Conservation (phyloP, 2,329 filamentous ascomycete species). For the Corinectria fuckeliana region DNA sequence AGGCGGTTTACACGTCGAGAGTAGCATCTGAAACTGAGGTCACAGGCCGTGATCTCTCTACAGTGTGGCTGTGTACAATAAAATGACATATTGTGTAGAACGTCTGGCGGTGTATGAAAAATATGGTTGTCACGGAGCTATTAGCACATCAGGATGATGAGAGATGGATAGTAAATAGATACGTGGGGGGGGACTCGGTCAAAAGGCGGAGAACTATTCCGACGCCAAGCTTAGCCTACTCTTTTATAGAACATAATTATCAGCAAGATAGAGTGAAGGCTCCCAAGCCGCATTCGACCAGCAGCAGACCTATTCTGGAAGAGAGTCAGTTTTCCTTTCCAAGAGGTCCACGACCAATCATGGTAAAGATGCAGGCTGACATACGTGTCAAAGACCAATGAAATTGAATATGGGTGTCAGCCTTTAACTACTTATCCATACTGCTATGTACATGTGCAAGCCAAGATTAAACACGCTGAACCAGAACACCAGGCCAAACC, state of each 20-base stretch:
- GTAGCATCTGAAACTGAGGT: not conserved
- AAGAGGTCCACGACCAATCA: not conserved
- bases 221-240: not conserved
- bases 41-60: not conserved
- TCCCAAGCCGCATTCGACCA: not conserved
- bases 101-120: not conserved
- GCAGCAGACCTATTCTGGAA: not conserved
- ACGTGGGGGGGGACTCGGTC: not conserved
- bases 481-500: not conserved
- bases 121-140: not conserved
- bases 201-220: not conserved
- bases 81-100: not conserved
- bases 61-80: not conserved
- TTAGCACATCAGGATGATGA: not conserved
- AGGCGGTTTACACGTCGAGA: not conserved
- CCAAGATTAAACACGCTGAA: not conserved
- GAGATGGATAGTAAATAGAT: not conserved
- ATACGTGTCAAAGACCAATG: not conserved
- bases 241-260: not conserved
- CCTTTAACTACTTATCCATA: constrained; percentile 15
- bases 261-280: not conserved
- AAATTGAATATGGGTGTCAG: not conserved
- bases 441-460: not conserved
- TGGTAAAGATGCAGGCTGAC: not conserved
- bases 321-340: not conserved